Percentiles rank a stretch among this genome's conserved stretches.
phyloP scores from a whole-genome alignment of 2,329 filamentous ascomycete species.

The Exophiala bonariae region DNA sequence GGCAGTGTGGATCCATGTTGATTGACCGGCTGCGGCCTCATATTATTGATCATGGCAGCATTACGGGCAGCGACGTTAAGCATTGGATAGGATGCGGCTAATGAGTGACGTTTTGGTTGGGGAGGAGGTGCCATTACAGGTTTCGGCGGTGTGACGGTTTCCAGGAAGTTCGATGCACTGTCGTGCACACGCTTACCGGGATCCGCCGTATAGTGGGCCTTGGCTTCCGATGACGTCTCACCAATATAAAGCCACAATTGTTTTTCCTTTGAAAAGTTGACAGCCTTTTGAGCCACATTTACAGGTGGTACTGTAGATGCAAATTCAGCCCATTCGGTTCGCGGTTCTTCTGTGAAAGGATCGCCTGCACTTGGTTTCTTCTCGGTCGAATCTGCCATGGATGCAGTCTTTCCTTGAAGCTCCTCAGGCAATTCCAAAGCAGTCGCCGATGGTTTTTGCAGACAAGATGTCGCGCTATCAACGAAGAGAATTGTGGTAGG shows the following conservation, averaged over 20 bases:
- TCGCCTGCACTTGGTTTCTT: conserved; percentile 34
- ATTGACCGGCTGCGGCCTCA: conserved; percentile 1
- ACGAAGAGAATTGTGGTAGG: conserved; percentile 50
- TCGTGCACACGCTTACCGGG: conserved; percentile 52
- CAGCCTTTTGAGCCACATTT: conserved; percentile 64
- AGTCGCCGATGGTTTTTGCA: conserved; percentile 45
- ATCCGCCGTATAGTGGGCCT: conserved; percentile 87
- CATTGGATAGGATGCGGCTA: conserved; percentile 24
- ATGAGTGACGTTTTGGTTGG: conserved; percentile 28
- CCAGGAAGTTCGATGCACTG: conserved; percentile 50
- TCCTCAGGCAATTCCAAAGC: conserved; percentile 48
- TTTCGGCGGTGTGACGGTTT: conserved; percentile 40
- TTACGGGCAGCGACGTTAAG: conserved; percentile 22
- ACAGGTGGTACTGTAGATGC: conserved; percentile 58
- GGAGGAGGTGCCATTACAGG: conserved; percentile 27
- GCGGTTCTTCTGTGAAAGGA: conserved; percentile 43
- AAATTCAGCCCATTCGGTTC: conserved; percentile 73
- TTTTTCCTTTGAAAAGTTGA: conserved; percentile 71
- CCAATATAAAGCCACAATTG: conserved; percentile 89
- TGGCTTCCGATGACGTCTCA: conserved; percentile 81
- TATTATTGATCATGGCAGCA: conserved; percentile 15
- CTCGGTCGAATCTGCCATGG: conserved; percentile 30
- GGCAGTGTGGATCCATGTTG: conserved; percentile 11
- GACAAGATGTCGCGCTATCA: conserved; percentile 48
- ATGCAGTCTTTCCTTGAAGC: conserved; percentile 43